Conservation (phyloP, 2,329 filamentous ascomycete genomes). For the Aspergillus ruber region DNA sequence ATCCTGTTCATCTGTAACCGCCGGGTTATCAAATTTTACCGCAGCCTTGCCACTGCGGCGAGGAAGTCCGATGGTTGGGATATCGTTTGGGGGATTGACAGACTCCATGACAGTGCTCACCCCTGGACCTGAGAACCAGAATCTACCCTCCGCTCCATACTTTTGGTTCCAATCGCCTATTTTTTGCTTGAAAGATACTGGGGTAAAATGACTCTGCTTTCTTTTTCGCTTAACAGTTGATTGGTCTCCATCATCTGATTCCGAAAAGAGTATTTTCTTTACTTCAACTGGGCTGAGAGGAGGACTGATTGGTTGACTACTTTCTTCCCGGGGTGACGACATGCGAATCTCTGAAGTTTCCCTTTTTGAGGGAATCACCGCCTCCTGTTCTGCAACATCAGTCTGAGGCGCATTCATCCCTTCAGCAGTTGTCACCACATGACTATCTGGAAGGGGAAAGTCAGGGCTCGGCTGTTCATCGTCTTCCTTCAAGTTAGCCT, state of each 20-base stretch:
- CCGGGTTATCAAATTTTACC: not conserved
- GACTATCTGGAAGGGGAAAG: not conserved
- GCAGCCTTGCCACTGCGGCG: conserved; percentile 10
- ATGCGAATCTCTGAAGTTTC: conserved; percentile 2
- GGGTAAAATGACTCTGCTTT: conserved; percentile 44
- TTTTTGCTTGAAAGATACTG: conserved; percentile 46
- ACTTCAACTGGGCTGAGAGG: conserved; percentile 36
- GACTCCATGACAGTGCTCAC: conserved; percentile 4
- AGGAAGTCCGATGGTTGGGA: conserved; percentile 36
- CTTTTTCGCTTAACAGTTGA: conserved; percentile 6
- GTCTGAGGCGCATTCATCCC: conserved; percentile 1
- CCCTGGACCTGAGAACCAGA: conserved; percentile 27
- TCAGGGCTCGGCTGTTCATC: conserved; percentile 8
- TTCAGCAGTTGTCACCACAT: not conserved
- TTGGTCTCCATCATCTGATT: conserved; percentile 5
- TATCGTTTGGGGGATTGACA: conserved; percentile 14
- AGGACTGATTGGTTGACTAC: conserved; percentile 29
- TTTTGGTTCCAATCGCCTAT: conserved; percentile 47
- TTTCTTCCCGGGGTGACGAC: conserved; percentile 11
- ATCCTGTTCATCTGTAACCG: not conserved
- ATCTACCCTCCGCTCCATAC: conserved; percentile 46
- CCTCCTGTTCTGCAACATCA: not conserved
- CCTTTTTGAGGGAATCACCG: conserved; percentile 2
- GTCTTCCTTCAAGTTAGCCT: conserved; percentile 4
- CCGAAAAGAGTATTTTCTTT: conserved; percentile 41